A percentile compares a stretch with the other conserved stretches of the same genome.
Conservation (phyloP, 768 basidiomycete species). For the Tylopilus intermedius region DNA sequence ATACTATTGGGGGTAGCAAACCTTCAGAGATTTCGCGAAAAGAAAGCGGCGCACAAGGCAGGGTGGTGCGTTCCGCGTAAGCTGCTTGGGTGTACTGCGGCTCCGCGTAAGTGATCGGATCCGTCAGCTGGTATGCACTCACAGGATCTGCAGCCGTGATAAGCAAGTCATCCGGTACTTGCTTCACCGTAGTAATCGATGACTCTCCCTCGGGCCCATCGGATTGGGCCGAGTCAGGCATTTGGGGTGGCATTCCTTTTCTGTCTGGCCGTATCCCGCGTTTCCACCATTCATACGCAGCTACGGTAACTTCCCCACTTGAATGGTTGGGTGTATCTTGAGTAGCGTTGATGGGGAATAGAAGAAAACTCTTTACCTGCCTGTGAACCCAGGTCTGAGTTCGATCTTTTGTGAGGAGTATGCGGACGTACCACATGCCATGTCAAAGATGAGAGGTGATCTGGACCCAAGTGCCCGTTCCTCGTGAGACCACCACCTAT, state of each 20-base stretch:
- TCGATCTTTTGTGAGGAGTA: background rate
- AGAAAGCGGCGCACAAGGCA: slow-evolving; percentile 52
- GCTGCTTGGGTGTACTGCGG: slow-evolving; percentile 57
- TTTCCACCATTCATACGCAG: slow-evolving; percentile 59
- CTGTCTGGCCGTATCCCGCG: slow-evolving; percentile 23
- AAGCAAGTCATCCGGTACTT: slow-evolving; percentile 16
- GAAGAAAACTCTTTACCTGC: slow-evolving; percentile 19
- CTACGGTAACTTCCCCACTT: slow-evolving; percentile 63
- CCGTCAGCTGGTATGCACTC: background rate
- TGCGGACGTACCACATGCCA: slow-evolving; percentile 26
- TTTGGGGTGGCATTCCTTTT: slow-evolving; percentile 1
- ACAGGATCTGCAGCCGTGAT: slow-evolving; percentile 27
- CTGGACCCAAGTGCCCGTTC: slow-evolving; percentile 6
- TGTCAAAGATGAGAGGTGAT: slow-evolving; percentile 24
- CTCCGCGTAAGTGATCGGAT: slow-evolving; percentile 12
- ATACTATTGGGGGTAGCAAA: slow-evolving; percentile 35
- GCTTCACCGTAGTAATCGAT: background rate
- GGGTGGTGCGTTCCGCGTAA: slow-evolving; percentile 49
- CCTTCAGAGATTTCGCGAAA: slow-evolving; percentile 63
- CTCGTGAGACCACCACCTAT: slow-evolving; percentile 26
- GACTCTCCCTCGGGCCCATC: background rate
- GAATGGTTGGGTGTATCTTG: background rate
- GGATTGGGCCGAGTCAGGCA: background rate
- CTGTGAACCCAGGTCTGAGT: slow-evolving; percentile 4
- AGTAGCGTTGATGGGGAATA: slow-evolving; percentile 22